Evolutionary conservation across 805 yeast genomes (phyloP).

Genomic region (Blastobotrys mokoenaii): DNA sequence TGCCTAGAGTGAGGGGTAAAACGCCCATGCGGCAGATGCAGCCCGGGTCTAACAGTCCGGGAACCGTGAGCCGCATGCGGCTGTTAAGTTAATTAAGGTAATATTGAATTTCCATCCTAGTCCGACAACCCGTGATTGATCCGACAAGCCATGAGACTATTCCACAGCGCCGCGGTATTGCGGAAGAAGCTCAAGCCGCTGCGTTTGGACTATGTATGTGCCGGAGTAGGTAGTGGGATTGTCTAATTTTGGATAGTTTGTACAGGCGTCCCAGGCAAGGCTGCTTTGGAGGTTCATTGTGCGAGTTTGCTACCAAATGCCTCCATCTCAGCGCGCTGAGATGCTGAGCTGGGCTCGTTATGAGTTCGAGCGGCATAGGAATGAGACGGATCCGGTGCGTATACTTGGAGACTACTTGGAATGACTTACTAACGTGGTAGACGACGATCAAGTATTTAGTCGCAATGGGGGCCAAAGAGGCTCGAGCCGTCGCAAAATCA

Average conservation of each 20-base stretch:
- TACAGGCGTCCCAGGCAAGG: slow-evolving; percentile 28
- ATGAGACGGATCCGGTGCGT: slow-evolving; percentile 23
- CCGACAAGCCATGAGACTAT: too few relatives aligned
- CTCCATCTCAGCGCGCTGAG: slow-evolving; percentile 22
- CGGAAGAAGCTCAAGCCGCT: neutral
- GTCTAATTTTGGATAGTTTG: slow-evolving; percentile 19
- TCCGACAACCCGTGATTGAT: too few relatives aligned
- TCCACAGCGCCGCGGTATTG: too few relatives aligned
- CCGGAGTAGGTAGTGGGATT: too few relatives aligned
- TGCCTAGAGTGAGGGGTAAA: too few relatives aligned
- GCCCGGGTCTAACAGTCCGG: too few relatives aligned
- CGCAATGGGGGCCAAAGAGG: slow-evolving; percentile 28
- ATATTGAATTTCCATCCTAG: too few relatives aligned
- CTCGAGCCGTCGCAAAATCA: slow-evolving; percentile 23
- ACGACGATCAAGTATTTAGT: slow-evolving; percentile 23
- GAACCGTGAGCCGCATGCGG: too few relatives aligned
- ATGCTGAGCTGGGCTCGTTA: slow-evolving; percentile 28
- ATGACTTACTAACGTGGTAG: too few relatives aligned
- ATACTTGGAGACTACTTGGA: too few relatives aligned
- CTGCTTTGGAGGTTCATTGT: slow-evolving; percentile 28
- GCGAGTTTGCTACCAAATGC: slow-evolving; percentile 23
- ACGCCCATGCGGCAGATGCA: too few relatives aligned
- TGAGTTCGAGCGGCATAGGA: slow-evolving; percentile 24
- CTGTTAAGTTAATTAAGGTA: too few relatives aligned
- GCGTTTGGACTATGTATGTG: slow-evolving; percentile 6